These are phyloP conservation scores for Penicillium sp. DNA, from an alignment of 2,329 filamentous ascomycete genomes.

Conservation along the genomic window DNA sequence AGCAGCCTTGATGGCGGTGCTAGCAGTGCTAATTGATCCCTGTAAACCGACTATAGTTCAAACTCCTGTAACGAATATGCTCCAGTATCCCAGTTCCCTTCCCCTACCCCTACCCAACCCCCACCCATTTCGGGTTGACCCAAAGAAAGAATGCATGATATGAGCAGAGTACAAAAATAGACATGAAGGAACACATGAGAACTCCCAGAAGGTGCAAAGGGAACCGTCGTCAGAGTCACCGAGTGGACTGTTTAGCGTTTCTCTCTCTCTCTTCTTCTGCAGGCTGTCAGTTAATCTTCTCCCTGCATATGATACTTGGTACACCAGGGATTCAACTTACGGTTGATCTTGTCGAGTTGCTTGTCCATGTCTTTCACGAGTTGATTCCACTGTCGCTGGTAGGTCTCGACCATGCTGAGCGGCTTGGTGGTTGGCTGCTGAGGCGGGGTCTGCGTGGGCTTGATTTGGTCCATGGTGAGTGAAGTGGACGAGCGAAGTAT, in stretches of 20 bases:
- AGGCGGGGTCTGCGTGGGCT: constrained; percentile 5
- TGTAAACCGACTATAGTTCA: background rate
- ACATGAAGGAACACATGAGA: background rate
- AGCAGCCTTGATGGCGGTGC: background rate
- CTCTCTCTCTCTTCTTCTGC: constrained; percentile 14
- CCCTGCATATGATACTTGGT: constrained; percentile 7
- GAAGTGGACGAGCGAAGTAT: background rate
- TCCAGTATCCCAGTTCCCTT: background rate
- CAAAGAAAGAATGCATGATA: background rate
- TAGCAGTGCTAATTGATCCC: constrained; percentile 1
- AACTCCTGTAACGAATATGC: background rate
- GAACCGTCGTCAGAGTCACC: background rate
- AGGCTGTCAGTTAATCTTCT: constrained; percentile 7
- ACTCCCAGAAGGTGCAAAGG: background rate
- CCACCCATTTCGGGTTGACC: background rate
- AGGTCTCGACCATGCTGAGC: constrained; percentile 12
- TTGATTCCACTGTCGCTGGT: constrained; percentile 17
- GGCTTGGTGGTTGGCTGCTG: constrained; percentile 7
- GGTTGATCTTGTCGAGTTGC: constrained; percentile 16
- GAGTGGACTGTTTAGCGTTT: constrained; percentile 6
- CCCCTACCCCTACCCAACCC: too few species aligned
- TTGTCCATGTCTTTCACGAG: constrained; percentile 16
- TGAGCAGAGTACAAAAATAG: background rate
- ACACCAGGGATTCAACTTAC: constrained; percentile 2
- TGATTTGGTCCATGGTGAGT: constrained; percentile 8